phyloP scores from a whole-genome alignment of 1,139 yeast genomes.

The Hansenula lynferdii region DNA sequence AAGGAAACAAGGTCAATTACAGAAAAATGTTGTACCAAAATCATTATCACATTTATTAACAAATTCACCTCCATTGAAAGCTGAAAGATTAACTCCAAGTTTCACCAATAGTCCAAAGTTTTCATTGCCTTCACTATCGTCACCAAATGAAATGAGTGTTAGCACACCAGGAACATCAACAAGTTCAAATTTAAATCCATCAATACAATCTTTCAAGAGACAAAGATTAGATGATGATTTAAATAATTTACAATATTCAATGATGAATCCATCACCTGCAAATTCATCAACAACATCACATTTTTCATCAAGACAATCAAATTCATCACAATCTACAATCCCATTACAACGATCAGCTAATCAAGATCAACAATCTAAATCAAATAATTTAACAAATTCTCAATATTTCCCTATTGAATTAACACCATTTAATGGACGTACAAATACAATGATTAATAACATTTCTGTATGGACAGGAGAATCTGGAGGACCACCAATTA shows the following conservation, averaged over 20 bases:
- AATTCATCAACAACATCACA: too few relatives aligned
- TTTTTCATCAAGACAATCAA: too few relatives aligned
- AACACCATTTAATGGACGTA: slow-evolving; percentile 43
- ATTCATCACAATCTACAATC: too few relatives aligned
- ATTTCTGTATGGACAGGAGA: slow-evolving; percentile 58
- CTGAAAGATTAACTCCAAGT: slow-evolving; percentile 3
- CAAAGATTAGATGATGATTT: background rate
- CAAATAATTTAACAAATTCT: background rate
- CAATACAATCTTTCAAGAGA: background rate
- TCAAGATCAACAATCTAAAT: background rate
- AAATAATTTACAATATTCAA: too few relatives aligned
- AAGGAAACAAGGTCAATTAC: slow-evolving; percentile 40
- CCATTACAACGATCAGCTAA: too few relatives aligned
- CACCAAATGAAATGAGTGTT: background rate
- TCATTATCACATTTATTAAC: slow-evolving; percentile 42
- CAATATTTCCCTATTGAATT: slow-evolving; percentile 22
- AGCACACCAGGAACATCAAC: background rate
- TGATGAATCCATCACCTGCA: too few relatives aligned
- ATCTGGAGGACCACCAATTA: slow-evolving; percentile 26
- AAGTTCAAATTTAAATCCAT: background rate
- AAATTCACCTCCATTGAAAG: slow-evolving; percentile 15
- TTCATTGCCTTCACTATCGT: too few relatives aligned
- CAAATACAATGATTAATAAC: slow-evolving; percentile 56
- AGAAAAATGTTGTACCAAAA: slow-evolving; percentile 43
- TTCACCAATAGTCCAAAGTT: too few relatives aligned